These are phyloP conservation scores for Elaphomyces granulatus DNA, from an alignment of 495 filamentous ascomycete genomes.

Conservation along the genomic window DNA sequence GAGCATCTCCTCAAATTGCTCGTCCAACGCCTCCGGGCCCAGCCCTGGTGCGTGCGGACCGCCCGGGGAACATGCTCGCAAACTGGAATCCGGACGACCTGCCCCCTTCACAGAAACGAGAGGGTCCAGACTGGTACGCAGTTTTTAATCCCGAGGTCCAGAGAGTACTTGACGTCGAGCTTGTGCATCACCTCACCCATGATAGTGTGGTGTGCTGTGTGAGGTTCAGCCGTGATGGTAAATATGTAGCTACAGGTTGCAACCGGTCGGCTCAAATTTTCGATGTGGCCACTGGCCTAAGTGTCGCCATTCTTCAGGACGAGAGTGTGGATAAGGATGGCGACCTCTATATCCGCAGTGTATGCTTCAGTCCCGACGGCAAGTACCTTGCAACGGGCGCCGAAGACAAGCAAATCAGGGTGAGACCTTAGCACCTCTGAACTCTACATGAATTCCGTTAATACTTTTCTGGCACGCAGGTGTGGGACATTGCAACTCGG, in stretches of 20 bases:
- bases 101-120: constrained; percentile 69
- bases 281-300: constrained; percentile 64
- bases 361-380: constrained; percentile 87
- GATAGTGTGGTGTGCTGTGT: constrained; percentile 89
- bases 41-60: constrained; percentile 40
- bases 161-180: constrained; percentile 70
- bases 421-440: constrained; percentile 28
- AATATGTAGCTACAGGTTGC: constrained; percentile 79
- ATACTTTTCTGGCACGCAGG: constrained; percentile 31
- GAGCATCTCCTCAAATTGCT: constrained; percentile 71
- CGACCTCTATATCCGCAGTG: constrained; percentile 80
- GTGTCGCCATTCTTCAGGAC: constrained; percentile 66
- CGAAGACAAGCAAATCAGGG: constrained; percentile 82
- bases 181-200: constrained; percentile 73
- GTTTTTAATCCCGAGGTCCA: constrained; percentile 79
- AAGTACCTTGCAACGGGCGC: constrained; percentile 80
- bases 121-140: constrained; percentile 73
- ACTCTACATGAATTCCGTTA: too few relatives aligned
- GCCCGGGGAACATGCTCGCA: constrained; percentile 62
- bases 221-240: constrained; percentile 75
- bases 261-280: constrained; percentile 85
- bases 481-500: constrained; percentile 70
- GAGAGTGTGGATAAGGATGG: constrained; percentile 71
- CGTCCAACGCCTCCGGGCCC: constrained; percentile 62
- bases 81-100: constrained; percentile 78